Evolutionary conservation across 2,329 filamentous ascomycete genomes (phyloP).

Genomic region (Verticillium nubilum): DNA sequence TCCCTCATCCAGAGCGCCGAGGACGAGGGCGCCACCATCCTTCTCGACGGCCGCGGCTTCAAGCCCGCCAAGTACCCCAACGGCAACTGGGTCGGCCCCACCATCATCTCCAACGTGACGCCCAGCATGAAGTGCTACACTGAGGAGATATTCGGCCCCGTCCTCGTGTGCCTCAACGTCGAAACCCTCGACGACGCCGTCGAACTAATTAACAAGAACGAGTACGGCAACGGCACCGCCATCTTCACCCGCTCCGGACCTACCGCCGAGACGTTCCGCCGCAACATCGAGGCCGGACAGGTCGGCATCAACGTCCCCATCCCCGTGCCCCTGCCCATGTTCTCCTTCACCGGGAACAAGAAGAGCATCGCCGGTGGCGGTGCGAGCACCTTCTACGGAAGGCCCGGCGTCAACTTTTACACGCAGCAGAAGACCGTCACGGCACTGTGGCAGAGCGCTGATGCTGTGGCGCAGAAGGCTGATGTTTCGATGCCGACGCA

Average conservation of each 20-base stretch:
- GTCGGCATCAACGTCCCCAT: constrained; percentile 83
- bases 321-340: constrained; percentile 65
- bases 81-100: constrained; percentile 81
- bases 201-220: constrained; percentile 76
- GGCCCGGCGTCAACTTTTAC: constrained; percentile 88
- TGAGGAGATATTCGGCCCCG: constrained; percentile 82
- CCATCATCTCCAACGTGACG: constrained; percentile 77
- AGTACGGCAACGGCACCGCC: constrained; percentile 81
- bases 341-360: constrained; percentile 75
- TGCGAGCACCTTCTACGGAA: constrained; percentile 91
- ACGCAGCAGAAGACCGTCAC: constrained; percentile 98
- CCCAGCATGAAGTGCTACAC: constrained; percentile 78
- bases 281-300: constrained; percentile 78
- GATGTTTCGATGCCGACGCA: constrained; percentile 78
- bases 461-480: constrained; percentile 80
- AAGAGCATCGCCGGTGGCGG: constrained; percentile 88
- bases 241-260: constrained; percentile 78
- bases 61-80: constrained; percentile 74
- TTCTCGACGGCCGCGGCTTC: constrained; percentile 74
- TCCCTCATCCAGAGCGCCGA: constrained; percentile 69
- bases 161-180: constrained; percentile 75
- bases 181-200: constrained; percentile 75
- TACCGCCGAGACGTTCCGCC: constrained; percentile 72
- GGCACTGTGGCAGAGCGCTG: constrained; percentile 78
- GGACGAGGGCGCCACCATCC: constrained; percentile 72